These are phyloP conservation scores for Pinus tabuliformis DNA, from an alignment of 75 land plant genomes.

Conservation along the genomic window DNA sequence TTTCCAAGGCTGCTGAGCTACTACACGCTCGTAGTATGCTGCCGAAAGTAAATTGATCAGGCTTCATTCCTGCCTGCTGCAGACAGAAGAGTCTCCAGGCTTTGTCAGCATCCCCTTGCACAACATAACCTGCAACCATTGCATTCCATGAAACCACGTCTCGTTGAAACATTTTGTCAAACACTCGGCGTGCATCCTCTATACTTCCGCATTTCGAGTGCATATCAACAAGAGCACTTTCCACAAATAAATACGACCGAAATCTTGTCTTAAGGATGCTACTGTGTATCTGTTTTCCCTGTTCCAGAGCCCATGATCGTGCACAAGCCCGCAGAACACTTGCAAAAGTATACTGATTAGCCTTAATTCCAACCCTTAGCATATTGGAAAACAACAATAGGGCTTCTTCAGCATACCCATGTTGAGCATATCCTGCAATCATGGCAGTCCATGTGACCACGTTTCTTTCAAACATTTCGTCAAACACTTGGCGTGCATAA, in stretches of 20 bases:
- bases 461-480: background rate
- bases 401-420: constrained; percentile 4
- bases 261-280: constrained; percentile 19
- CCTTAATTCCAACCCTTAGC: constrained; percentile 10
- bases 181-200: constrained; percentile 26
- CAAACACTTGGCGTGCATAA: background rate
- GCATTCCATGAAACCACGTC: constrained; percentile 59
- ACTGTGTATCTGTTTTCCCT: constrained; percentile 26
- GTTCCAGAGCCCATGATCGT: constrained; percentile 8
- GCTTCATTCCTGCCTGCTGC: background rate
- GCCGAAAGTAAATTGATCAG: background rate
- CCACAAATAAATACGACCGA: constrained; percentile 14
- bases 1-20: constrained; percentile 1
- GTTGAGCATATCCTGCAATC: constrained; percentile 21
- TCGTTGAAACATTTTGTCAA: constrained; percentile 32
- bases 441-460: constrained; percentile 38
- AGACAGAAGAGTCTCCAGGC: constrained; percentile 18
- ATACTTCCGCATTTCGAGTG: constrained; percentile 32
- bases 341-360: background rate
- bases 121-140: constrained; percentile 37
- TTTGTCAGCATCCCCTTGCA: constrained; percentile 19
- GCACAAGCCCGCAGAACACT: constrained; percentile 1
- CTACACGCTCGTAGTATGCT: constrained; percentile 9
- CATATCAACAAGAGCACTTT: constrained; percentile 34
- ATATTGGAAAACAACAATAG: constrained; percentile 31